Evolutionary conservation across 2,329 filamentous ascomycete genomes (phyloP), one percentile per base, ranked within the genome.

Genomic region (Colletotrichum trifolii): DNA sequence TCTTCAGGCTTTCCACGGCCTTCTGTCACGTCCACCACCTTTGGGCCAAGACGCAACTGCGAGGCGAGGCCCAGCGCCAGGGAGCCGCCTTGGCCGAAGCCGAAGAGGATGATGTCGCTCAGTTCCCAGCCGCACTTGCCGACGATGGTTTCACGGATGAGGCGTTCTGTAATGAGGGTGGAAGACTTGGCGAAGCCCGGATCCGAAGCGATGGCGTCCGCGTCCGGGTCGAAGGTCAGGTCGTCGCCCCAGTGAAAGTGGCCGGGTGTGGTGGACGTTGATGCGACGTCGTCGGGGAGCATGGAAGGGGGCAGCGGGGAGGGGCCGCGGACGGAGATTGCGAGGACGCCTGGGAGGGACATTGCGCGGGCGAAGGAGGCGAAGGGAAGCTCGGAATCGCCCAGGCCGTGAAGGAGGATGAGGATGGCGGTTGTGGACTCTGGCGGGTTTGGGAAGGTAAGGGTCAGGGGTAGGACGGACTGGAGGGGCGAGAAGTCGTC

Each of bases 391-490:
- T 92, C 86, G 39, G 85, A 88, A 78, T 97, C 94, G 67, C 94
- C 94, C 11, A 97, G 86, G 68, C 93, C 93, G 77, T 97, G 94
- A 63, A 97, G 87, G 55, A 97, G 86, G 73, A 97, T 79, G 67
- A 97, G 87, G 70, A 96, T 83, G 71, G 94, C 90, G 47, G 89
- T 91, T 9, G 90, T 87, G 11, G 85, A 85, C 66, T 91, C 87
- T 42, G 85, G 79, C 25, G 85, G 83, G 35, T 80, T 75, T 46
- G 84, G 84, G 73, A 81, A 84, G 69, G 84, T 79, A 49, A 85
- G 74, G 54, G 81, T 77, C 64, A 83, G 72, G 11, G 78, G 78
- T 56, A 86, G 76, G 48, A 73, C 73, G 43, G 79, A 72, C 25
- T 75, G 68, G 43, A 85, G 77, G 36, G 79, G 70, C 42, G 77